A percentile compares a stretch with the other conserved stretches of the same genome.
These are phyloP conservation scores for Leccinum obscurum DNA, from an alignment of 768 basidiomycete genomes.

Conservation along the genomic window DNA sequence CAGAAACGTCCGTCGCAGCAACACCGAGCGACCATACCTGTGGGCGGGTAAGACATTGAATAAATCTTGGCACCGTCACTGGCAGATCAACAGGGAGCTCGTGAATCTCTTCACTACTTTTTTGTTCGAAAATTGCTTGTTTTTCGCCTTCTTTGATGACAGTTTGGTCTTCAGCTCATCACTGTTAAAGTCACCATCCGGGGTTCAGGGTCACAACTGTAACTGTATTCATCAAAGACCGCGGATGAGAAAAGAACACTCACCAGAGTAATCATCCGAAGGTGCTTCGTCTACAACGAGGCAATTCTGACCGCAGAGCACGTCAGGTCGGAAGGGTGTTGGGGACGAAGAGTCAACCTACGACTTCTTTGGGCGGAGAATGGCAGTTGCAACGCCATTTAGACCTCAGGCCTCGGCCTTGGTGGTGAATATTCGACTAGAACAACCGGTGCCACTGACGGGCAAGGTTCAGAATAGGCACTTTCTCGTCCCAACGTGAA, in stretches of 20 bases:
- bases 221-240: slow-evolving; percentile 15
- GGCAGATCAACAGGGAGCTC: too few species aligned
- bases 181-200: slow-evolving; percentile 67
- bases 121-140: too few species aligned
- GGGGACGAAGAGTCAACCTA: slow-evolving; percentile 44
- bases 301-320: slow-evolving; percentile 80
- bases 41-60: too few species aligned
- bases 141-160: too few species aligned
- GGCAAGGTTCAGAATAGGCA: neutral
- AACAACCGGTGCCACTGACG: slow-evolving; percentile 56
- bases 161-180: too few species aligned
- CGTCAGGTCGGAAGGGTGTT: slow-evolving; percentile 17
- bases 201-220: slow-evolving; percentile 93
- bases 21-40: too few species aligned
- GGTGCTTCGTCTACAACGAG: slow-evolving; percentile 95
- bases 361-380: slow-evolving; percentile 98
- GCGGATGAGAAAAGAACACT: slow-evolving; percentile 22
- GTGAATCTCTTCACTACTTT: too few species aligned
- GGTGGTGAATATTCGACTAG: slow-evolving; percentile 45
- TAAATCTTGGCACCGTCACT: too few species aligned
- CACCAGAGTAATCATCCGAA: slow-evolving; percentile 94
- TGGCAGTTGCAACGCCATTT: slow-evolving; percentile 92
- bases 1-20: too few species aligned
- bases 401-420: slow-evolving; percentile 76
- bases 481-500: neutral